phyloP scores from a whole-genome alignment of 495 filamentous ascomycete genomes.

The Penicillium malachiteum region DNA sequence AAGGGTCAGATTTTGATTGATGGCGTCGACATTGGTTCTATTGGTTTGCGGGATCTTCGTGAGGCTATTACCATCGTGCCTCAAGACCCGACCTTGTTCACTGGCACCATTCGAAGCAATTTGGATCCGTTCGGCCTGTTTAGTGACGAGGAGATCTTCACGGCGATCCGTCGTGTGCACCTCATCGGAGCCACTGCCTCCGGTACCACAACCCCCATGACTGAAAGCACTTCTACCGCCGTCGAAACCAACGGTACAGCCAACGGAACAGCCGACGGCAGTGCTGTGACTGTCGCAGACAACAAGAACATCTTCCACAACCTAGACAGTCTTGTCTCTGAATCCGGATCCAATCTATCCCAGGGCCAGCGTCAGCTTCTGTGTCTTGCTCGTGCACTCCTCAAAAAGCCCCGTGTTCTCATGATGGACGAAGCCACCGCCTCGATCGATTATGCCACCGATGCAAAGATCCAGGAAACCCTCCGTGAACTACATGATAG shows the following conservation, averaged over 20 bases:
- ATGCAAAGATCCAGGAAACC: conserved; percentile 93
- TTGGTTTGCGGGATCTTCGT: conserved; percentile 87
- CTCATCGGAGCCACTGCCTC: conserved; percentile 67
- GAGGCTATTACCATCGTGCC: conserved; percentile 97
- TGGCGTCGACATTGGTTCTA: conserved; percentile 79
- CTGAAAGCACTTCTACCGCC: conserved; percentile 32
- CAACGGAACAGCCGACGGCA: conserved; percentile 36
- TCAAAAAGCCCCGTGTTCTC: conserved; percentile 86
- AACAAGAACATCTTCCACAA: conserved; percentile 97
- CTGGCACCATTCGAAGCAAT: conserved; percentile 91
- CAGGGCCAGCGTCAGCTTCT: conserved; percentile 96
- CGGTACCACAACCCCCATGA: conserved; percentile 42
- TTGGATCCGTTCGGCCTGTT: conserved; percentile 92
- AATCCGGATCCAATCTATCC: conserved; percentile 93
- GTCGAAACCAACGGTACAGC: conserved; percentile 43
- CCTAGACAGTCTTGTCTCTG: conserved; percentile 78
- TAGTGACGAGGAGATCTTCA: conserved; percentile 89
- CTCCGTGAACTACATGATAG: conserved; percentile 80
- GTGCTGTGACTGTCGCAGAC: conserved; percentile 36
- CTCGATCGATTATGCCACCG: conserved; percentile 95
- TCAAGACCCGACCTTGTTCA: conserved; percentile 97
- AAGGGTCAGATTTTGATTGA: conserved; percentile 89
- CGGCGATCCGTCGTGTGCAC: conserved; percentile 84
- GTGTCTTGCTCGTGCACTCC: conserved; percentile 89
- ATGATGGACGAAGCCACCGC: conserved; percentile 99